Evolutionary conservation across 1,284 basidiomycete species (phyloP).

Genomic region (Malassezia nana): DNA sequence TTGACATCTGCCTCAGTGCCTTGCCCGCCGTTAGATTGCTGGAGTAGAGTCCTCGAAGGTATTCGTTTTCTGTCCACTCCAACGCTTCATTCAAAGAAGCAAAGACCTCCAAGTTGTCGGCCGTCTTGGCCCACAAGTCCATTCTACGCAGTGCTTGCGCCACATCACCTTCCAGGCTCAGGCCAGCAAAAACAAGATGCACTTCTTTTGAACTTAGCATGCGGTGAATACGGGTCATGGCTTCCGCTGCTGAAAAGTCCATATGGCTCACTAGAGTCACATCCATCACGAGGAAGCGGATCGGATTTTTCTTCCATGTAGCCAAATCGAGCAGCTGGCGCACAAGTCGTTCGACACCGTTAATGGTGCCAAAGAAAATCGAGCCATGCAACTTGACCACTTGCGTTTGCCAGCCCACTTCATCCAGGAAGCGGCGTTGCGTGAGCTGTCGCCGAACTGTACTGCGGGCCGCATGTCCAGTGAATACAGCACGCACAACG

Average conservation of each 20-base stretch:
- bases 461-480: slow-evolving; percentile 55
- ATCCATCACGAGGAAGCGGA: slow-evolving; percentile 59
- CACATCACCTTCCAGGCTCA: slow-evolving; percentile 46
- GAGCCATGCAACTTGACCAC: slow-evolving; percentile 79
- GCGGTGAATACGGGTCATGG: slow-evolving; percentile 81
- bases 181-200: slow-evolving; percentile 79
- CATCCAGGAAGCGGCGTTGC: slow-evolving; percentile 78
- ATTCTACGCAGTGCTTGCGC: slow-evolving; percentile 51
- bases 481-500: slow-evolving; percentile 40
- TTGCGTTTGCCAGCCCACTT: slow-evolving; percentile 82
- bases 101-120: slow-evolving; percentile 59
- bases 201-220: slow-evolving; percentile 67
- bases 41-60: slow-evolving; percentile 49
- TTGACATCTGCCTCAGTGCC: slow-evolving; percentile 42
- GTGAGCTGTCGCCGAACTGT: slow-evolving; percentile 80
- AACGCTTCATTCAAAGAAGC: slow-evolving; percentile 76
- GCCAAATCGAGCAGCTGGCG: slow-evolving; percentile 64
- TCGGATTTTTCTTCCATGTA: slow-evolving; percentile 66
- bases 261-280: slow-evolving; percentile 75
- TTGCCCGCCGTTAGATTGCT: slow-evolving; percentile 43
- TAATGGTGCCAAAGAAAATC: slow-evolving; percentile 92
- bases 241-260: slow-evolving; percentile 89
- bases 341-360: slow-evolving; percentile 68
- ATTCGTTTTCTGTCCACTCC: slow-evolving; percentile 61
- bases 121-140: slow-evolving; percentile 58